These are phyloP conservation scores for Coemansia sp. DNA, from an alignment of 192 early-diverging fungal species.

Conservation along the genomic window DNA sequence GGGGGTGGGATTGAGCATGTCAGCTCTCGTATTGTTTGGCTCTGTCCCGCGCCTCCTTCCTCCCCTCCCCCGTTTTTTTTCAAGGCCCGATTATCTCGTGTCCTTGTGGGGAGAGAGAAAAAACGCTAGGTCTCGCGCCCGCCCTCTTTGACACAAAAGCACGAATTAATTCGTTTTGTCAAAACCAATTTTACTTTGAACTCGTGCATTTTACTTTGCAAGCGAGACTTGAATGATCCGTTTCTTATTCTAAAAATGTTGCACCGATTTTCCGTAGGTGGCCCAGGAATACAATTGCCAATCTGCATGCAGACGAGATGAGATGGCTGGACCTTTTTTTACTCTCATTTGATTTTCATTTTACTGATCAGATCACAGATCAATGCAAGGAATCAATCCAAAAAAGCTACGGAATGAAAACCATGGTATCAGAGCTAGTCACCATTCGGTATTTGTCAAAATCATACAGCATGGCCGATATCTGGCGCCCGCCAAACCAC, in stretches of 20 bases:
- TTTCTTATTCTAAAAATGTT: no score
- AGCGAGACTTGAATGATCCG: no score
- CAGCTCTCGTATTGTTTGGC: not conserved
- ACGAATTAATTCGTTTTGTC: not conserved
- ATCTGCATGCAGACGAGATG: no score
- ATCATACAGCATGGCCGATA: conserved; percentile 67
- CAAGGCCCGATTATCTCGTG: conserved; percentile 3
- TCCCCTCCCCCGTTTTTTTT: not conserved
- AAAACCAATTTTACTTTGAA: not conserved
- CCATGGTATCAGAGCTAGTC: conserved; percentile 54
- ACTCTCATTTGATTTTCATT: not conserved
- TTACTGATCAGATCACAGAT: not conserved
- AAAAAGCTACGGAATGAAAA: conserved; percentile 39
- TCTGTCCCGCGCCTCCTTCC: not conserved
- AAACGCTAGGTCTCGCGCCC: no score
- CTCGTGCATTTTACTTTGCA: no score
- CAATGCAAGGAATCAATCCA: not conserved
- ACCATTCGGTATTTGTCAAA: conserved; percentile 55
- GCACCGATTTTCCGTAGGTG: no score
- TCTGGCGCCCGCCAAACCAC: conserved; percentile 80
- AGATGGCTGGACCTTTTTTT: not conserved
- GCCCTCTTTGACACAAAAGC: not conserved
- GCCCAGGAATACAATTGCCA: no score
- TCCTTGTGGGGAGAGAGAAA: not conserved
- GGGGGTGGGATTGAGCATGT: not conserved